Percentiles rank a stretch among this genome's conserved stretches.
phyloP scores from a whole-genome alignment of 2,329 filamentous ascomycete genomes.

The Cladophialophora carrionii region DNA sequence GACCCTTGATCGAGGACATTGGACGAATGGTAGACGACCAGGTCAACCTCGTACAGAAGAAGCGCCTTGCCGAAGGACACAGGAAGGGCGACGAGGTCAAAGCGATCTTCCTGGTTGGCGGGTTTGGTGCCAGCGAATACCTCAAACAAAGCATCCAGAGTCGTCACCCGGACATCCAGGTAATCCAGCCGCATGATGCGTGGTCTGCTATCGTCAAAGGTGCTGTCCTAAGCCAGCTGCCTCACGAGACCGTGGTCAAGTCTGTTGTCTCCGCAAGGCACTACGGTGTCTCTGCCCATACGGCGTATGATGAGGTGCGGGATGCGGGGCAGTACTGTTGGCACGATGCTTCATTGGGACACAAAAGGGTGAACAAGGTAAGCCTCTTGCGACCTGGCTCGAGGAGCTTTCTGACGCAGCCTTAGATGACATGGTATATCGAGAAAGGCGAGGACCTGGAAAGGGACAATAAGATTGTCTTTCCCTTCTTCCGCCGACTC shows the following conservation, averaged over 20 bases:
- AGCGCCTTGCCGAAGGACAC: too few species aligned
- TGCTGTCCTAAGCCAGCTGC: neutral
- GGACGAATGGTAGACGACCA: too few species aligned
- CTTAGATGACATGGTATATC: neutral
- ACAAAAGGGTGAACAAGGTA: neutral
- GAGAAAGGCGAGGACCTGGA: slow-evolving; percentile 2
- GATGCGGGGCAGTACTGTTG: neutral
- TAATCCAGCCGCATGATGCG: slow-evolving; percentile 3
- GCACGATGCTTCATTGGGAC: neutral
- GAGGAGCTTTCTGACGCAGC: neutral
- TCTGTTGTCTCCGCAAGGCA: neutral
- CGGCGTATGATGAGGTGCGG: neutral
- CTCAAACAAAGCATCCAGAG: neutral
- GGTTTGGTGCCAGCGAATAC: too few species aligned
- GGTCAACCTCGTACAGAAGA: too few species aligned
- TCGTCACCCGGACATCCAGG: slow-evolving; percentile 3
- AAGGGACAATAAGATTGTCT: slow-evolving; percentile 1
- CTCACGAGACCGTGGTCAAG: neutral
- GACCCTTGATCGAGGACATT: too few species aligned
- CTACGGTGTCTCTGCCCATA: neutral
- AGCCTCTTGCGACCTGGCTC: neutral
- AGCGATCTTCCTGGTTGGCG: too few species aligned
- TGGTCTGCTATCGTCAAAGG: slow-evolving; percentile 1
- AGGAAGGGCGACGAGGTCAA: too few species aligned
- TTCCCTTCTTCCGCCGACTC: neutral